Base-by-base conservation (phyloP, 371 early-diverging fungal species). In the Synchytrium microbalum region DNA sequence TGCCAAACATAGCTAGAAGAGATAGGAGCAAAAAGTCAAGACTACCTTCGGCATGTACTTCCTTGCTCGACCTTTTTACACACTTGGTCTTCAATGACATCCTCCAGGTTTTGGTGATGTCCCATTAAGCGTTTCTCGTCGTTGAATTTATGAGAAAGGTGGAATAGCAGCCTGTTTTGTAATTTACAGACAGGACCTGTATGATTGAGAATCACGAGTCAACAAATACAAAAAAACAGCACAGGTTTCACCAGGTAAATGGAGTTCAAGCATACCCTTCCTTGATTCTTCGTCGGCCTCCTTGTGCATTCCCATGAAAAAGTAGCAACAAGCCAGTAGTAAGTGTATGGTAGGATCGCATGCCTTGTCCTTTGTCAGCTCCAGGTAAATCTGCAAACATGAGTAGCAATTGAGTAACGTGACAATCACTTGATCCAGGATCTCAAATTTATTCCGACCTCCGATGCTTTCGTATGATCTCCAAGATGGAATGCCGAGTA, bases 71-170 rank as follows among this genome's bases (percentile, higher is more conserved):
- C 27, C 65, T 64, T 14, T 24, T 1, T n/a, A n/a, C 10, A 19
- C 5, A 79, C 74, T 71, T 82, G 83, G 55, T 82, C 83, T 65
- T 82, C 83, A 26, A 78, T 73, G 14, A 79, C 77, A 59, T 82
- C 83, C 60, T 82, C 78, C n/a, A 82, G 65, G 52, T 75, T 74
- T 55, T 79, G 79, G 58, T 82, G 83, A 62, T 80, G 75, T 3
- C 75, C 74, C 81, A 82, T 79, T 60, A 82, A 63, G 27, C 79
- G 59, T 62, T 82, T 79, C 65, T 82, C 83, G 58, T 82, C 83
- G 59, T 78, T 77, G 68, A 78, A 75, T 66, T 82, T 82, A 65
- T 82, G 83, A 13, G 80, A 75, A 14, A 79, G 60, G 61, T 82
- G 83, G 61, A 82, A 80, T 24, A 80, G 64, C 10, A 82, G 69